Evolutionary conservation across 352 stramenopile genomes (phyloP), one percentile per base, ranked within the genome.

Genomic region (Pythium rhizo-oryzae): DNA sequence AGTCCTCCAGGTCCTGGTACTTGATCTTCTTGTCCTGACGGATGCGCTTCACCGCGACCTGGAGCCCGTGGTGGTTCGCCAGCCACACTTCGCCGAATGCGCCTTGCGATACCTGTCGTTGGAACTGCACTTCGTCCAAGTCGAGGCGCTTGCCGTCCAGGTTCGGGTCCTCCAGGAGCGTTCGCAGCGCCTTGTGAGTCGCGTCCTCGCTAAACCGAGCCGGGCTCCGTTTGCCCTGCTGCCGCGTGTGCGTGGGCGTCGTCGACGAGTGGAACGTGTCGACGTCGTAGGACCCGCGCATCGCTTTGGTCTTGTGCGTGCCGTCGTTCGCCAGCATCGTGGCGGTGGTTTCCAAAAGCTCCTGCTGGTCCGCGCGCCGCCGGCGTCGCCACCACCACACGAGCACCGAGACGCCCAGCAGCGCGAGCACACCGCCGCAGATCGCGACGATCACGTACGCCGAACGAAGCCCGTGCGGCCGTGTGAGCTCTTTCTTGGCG

Each of bases 1-100:
- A 89, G 16, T 74, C 67, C 56, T 84, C 64, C 6, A 82, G 41
- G 28, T 66, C 56, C 16, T 74, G 37, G 51, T 65, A 61, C 35
- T 59, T 67, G 12, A 56, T 43, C 13, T 41, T n/a, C 15, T 70
- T 65, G 19, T 63, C 49, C 23, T 72, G 44, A 0, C 57, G 57
- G 18, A 72, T 16, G 8, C 65, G 64, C 47, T 76, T 76, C 8
- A 72, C 59, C 8, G 69, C 69, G 47, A 70, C 58, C 16, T 54
- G 28, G 19, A 12, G 21, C 12, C 62, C 62, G 16, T 49, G 16
- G 37, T 76, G 68, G 19, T 16, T 53, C 4, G 56, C 70, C 19
- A 64, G 78, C 69, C 69, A 88, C 3, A 91, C 79, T 39, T 91
- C 82, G 4, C 82, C 82, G 47, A 78, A 87, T 9, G 82, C 80